Evolutionary conservation across 306 rosid species (phyloP), one percentile per base, ranked within the genome.

Genomic region (Trichosanthes truncata): DNA sequence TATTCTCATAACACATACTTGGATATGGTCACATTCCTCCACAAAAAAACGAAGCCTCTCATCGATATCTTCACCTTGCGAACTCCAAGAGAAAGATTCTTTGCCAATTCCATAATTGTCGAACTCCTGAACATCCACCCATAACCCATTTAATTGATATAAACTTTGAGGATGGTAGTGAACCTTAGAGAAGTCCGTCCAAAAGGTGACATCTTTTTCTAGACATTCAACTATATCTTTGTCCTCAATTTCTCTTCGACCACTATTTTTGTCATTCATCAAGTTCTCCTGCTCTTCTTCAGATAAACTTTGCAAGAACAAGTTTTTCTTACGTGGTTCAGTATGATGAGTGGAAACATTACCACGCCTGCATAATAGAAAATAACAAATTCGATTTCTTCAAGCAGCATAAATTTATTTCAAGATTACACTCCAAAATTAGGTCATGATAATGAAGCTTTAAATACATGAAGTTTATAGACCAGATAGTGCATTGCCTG

Each of bases 151-250:
- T 76, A 92, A 81, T 80, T 94, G 95, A 83, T 89, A 89, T 20
- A 94, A 83, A 86, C 97, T 92, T 67, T 81, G 90, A 43, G 92
- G 97, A 84, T 94, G 98, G 78, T 86, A 94, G 80, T 94, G 93
- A 80, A 91, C 93, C 87, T 94, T 94, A 72, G 98, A 92, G 89
- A 88, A 94, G 87, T 94, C 98, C 46, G 97, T 88, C 98, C 98
- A 92, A 85, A 78, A 89, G 36, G 85, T 83, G 62, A 89, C 95
- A 78, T 79, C 87, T 81, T 79, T 87, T 85, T 94, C 97, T 79
- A 94, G 85, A 81, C 80, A 20, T 57, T 92, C 95, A 73, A 88
- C 82, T 38, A 88, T 72, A 80, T 92, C 92, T 77, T 74, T 85
- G 67, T 92, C 93, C 76, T 86, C 80, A 86, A 82, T 86, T 84